These are phyloP conservation scores for Senna tora DNA, from an alignment of 306 rosid species.

Conservation along the genomic window DNA sequence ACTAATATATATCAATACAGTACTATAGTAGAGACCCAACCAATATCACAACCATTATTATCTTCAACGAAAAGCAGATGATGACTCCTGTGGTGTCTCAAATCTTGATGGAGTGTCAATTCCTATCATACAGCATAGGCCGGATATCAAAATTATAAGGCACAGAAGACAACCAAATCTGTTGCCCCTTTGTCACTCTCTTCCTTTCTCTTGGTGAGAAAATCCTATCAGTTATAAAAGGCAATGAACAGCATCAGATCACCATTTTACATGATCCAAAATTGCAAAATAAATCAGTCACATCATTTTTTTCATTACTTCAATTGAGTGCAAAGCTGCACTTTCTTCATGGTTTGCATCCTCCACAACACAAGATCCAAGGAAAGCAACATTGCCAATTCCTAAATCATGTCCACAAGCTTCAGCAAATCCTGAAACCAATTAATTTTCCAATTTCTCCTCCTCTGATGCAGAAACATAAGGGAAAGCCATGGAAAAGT, in stretches of 20 bases:
- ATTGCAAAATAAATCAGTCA: constrained; percentile 31
- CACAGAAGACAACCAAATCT: constrained; percentile 79
- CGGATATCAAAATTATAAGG: constrained; percentile 83
- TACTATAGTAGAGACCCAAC: constrained; percentile 36
- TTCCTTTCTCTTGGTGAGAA: constrained; percentile 65
- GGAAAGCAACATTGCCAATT: constrained; percentile 57
- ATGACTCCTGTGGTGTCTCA: constrained; percentile 86
- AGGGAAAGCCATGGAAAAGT: constrained; percentile 91
- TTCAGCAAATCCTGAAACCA: constrained; percentile 79
- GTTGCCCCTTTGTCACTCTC: constrained; percentile 57
- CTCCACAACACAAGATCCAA: constrained; percentile 65
- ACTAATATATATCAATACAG: constrained; percentile 36
- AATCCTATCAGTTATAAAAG: constrained; percentile 58
- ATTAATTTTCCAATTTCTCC: constrained; percentile 56
- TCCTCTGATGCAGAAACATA: constrained; percentile 77
- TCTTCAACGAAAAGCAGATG: constrained; percentile 45
- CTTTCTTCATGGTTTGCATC: constrained; percentile 50
- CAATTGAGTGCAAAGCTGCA: constrained; percentile 57
- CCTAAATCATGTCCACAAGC: constrained; percentile 69
- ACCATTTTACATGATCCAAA: constrained; percentile 35
- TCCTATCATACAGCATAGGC: constrained; percentile 99
- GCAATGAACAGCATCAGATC: constrained; percentile 41
- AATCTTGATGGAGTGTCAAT: constrained; percentile 96
- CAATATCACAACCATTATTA: constrained; percentile 32
- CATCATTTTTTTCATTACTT: constrained; percentile 58